Evolutionary conservation across 495 filamentous ascomycete species (phyloP).

Genomic region (Penicillium arizonense): DNA sequence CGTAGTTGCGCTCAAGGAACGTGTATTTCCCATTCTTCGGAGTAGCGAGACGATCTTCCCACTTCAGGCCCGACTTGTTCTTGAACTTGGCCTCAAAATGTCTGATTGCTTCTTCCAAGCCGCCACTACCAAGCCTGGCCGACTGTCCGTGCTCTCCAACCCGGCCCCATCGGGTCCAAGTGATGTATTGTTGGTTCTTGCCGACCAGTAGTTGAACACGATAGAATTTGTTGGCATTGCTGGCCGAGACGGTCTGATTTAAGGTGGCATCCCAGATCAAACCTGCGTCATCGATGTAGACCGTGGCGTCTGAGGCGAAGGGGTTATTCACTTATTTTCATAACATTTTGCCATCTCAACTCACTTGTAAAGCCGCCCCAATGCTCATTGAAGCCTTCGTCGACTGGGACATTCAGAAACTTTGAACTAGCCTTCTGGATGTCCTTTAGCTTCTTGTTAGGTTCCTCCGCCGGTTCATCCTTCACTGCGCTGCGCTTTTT

Average conservation of each 20-base stretch:
- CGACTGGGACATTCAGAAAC: slow-evolving; percentile 46
- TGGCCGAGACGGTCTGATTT: slow-evolving; percentile 47
- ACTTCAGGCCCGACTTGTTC: slow-evolving; percentile 68
- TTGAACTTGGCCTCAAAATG: slow-evolving; percentile 75
- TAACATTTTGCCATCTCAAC: not conserved
- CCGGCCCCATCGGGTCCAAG: slow-evolving; percentile 76
- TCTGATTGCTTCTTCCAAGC: slow-evolving; percentile 43
- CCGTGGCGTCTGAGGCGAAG: slow-evolving; percentile 23
- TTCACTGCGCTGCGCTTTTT: slow-evolving; percentile 25
- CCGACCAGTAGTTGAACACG: slow-evolving; percentile 51
- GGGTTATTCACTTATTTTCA: not conserved
- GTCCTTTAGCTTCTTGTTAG: slow-evolving; percentile 41
- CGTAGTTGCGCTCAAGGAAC: slow-evolving; percentile 70
- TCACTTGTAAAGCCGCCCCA: slow-evolving; percentile 6
- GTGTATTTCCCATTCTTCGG: slow-evolving; percentile 70
- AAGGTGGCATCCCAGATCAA: slow-evolving; percentile 61
- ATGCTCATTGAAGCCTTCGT: slow-evolving; percentile 35
- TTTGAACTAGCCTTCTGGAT: slow-evolving; percentile 41
- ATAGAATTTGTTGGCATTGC: slow-evolving; percentile 76
- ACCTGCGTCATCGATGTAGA: slow-evolving; percentile 62
- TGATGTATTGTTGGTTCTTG: slow-evolving; percentile 35
- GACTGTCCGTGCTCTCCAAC: slow-evolving; percentile 71
- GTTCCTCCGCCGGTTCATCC: not conserved
- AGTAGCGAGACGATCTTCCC: slow-evolving; percentile 58
- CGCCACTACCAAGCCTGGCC: slow-evolving; percentile 40